These are phyloP conservation scores for Leccinellum luteum DNA, from an alignment of 768 basidiomycete species.

Conservation along the genomic window DNA sequence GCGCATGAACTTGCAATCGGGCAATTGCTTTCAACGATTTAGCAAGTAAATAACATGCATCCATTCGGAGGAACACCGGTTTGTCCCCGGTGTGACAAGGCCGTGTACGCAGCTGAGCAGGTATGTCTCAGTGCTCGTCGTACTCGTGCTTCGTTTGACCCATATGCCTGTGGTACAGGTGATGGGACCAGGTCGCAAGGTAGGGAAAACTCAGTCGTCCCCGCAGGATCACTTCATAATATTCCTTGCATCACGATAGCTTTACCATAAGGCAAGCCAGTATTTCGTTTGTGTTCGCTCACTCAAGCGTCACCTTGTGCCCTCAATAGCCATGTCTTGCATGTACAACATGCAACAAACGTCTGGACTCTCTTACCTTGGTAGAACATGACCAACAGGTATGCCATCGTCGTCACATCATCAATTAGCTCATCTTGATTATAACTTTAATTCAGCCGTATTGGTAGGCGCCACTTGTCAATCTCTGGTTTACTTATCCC, in stretches of 20 bases:
- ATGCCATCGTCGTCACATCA: conserved; percentile 19
- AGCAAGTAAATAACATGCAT: conserved; percentile 47
- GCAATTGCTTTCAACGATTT: too few species aligned
- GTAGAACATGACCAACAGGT: conserved; percentile 85
- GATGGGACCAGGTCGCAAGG: conserved; percentile 88
- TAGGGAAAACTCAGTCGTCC: conserved; percentile 33
- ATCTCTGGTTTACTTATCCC: not conserved
- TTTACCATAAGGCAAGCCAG: conserved; percentile 69
- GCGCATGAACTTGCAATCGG: too few species aligned
- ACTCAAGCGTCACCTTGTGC: not conserved
- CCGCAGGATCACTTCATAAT: conserved; percentile 1
- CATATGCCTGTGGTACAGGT: conserved; percentile 41
- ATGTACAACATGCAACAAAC: conserved; percentile 72
- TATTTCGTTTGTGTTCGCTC: not conserved
- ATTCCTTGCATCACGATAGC: conserved; percentile 36
- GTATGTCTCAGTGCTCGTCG: conserved; percentile 36
- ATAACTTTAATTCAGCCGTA: conserved; percentile 36
- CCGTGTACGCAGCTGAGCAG: conserved; percentile 89
- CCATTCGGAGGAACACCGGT: conserved; percentile 68
- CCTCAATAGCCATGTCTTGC: conserved; percentile 68
- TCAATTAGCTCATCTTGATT: conserved; percentile 1
- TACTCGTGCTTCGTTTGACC: conserved; percentile 1
- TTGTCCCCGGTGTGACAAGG: conserved; percentile 72
- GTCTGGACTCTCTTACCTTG: conserved; percentile 72
- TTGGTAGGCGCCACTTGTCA: conserved; percentile 32